These are phyloP conservation scores for Globisporangium solare DNA, from an alignment of 352 stramenopile genomes.

Conservation along the genomic window DNA sequence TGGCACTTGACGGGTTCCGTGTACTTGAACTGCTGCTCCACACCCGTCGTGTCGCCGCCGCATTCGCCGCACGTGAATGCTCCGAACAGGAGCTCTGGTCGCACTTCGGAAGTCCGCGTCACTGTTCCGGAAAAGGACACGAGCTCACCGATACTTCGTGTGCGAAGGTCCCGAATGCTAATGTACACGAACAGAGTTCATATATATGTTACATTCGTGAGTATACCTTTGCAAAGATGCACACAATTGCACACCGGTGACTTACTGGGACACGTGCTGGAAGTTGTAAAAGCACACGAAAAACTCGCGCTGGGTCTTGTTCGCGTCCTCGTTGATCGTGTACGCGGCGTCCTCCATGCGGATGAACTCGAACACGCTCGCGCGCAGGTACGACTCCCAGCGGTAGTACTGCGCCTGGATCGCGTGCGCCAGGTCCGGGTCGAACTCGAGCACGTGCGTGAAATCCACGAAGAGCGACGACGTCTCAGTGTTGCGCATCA, in stretches of 20 bases:
- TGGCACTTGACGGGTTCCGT: slow-evolving; percentile 95
- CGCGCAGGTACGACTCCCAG: slow-evolving; percentile 75
- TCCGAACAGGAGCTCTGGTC: slow-evolving; percentile 95
- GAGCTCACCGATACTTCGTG: slow-evolving; percentile 91
- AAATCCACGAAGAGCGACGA: slow-evolving; percentile 88
- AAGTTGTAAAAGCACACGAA: slow-evolving; percentile 91
- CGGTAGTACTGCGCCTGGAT: slow-evolving; percentile 85
- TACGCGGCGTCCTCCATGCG: slow-evolving; percentile 69
- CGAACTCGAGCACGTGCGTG: slow-evolving; percentile 77
- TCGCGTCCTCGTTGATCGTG: slow-evolving; percentile 75
- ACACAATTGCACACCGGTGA: slow-evolving; percentile 6
- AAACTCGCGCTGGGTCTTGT: slow-evolving; percentile 76
- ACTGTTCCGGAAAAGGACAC: slow-evolving; percentile 94
- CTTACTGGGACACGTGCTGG: slow-evolving; percentile 77
- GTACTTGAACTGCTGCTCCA: slow-evolving; percentile 98
- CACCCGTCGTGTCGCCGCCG: slow-evolving; percentile 82
- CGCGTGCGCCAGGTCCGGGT: slow-evolving; percentile 73
- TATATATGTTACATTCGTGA: too few relatives aligned
- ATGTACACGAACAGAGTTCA: neutral
- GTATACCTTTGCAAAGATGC: slow-evolving; percentile 6
- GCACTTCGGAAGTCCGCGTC: slow-evolving; percentile 96
- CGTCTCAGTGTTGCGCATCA: slow-evolving; percentile 85
- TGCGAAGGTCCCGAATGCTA: slow-evolving; percentile 91
- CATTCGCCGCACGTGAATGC: slow-evolving; percentile 96
- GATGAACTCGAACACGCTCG: slow-evolving; percentile 78